Conservation (phyloP, 2,329 filamentous ascomycete genomes). For the Calonectria pteridis region DNA sequence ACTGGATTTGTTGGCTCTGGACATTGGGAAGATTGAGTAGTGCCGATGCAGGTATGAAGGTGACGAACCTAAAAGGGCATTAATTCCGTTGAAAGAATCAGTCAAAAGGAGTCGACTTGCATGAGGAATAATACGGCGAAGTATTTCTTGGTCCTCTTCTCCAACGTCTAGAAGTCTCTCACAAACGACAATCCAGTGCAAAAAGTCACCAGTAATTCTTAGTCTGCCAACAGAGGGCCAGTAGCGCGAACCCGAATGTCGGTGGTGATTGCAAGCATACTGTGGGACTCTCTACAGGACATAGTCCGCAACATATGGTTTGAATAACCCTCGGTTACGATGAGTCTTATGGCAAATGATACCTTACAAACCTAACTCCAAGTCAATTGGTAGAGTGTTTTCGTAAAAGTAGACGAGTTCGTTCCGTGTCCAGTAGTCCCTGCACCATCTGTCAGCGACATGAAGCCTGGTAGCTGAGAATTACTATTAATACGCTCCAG, state of each 20-base stretch:
- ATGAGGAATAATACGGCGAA: conserved; percentile 44
- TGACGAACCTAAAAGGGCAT: conserved; percentile 46
- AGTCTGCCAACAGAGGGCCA: conserved; percentile 16
- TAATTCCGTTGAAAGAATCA: background rate
- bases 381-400: conserved; percentile 44
- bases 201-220: conserved; percentile 40
- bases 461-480: background rate
- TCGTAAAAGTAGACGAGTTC: conserved; percentile 49
- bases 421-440: conserved; percentile 48
- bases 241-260: background rate
- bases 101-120: conserved; percentile 28
- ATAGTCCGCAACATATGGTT: conserved; percentile 42
- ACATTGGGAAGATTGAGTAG: conserved; percentile 51
- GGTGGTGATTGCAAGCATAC: conserved; percentile 28
- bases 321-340: background rate
- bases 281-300: conserved; percentile 47
- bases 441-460: conserved; percentile 5
- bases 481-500: background rate
- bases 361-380: conserved; percentile 44
- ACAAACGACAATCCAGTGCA: conserved; percentile 38
- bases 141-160: conserved; percentile 33
- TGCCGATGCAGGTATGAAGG: conserved; percentile 50
- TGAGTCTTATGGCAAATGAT: conserved; percentile 46
- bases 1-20: conserved; percentile 47
- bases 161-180: conserved; percentile 35